Conservation (phyloP, 306 rosid species). For the Herpetospermum pedunculosum region DNA sequence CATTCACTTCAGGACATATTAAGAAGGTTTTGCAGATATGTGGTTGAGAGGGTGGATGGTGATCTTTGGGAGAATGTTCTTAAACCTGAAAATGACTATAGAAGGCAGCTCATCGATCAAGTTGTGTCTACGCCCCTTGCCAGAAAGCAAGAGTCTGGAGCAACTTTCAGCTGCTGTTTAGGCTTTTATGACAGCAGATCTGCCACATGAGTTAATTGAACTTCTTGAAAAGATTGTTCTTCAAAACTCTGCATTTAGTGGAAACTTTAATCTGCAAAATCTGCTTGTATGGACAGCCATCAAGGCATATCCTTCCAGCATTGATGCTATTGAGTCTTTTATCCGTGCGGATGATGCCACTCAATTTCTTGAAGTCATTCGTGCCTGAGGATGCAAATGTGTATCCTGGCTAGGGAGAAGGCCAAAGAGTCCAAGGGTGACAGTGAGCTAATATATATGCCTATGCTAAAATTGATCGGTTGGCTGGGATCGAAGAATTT, state of each 20-base stretch:
- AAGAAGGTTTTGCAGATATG: constrained; percentile 91
- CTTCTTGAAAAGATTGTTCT: constrained; percentile 99
- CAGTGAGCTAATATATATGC: constrained; percentile 99
- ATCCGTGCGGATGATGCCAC: constrained; percentile 94
- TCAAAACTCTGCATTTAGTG: constrained; percentile 98
- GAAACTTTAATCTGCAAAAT: constrained; percentile 95
- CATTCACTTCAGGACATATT: constrained; percentile 94
- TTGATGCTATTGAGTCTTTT: constrained; percentile 95
- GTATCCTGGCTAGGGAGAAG: constrained; percentile 96
- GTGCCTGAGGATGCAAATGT: constrained; percentile 72
- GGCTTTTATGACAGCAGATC: constrained; percentile 99
- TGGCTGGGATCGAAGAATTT: constrained; percentile 90
- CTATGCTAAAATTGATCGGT: constrained; percentile 92
- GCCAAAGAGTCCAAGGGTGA: constrained; percentile 93
- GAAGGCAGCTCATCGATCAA: constrained; percentile 98
- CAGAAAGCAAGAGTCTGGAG: constrained; percentile 99
- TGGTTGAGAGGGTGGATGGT: constrained; percentile 95
- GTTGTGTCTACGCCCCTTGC: constrained; percentile 96
- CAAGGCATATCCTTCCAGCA: constrained; percentile 95
- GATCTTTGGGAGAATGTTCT: constrained; percentile 96
- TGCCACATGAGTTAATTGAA: constrained; percentile 97
- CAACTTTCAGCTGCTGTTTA: constrained; percentile 98
- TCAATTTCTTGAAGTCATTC: constrained; percentile 87
- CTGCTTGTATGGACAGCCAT: constrained; percentile 91
- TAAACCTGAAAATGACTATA: constrained; percentile 67